Conservation (phyloP, 2,329 filamentous ascomycete species). For the Aureobasidium sp. region DNA sequence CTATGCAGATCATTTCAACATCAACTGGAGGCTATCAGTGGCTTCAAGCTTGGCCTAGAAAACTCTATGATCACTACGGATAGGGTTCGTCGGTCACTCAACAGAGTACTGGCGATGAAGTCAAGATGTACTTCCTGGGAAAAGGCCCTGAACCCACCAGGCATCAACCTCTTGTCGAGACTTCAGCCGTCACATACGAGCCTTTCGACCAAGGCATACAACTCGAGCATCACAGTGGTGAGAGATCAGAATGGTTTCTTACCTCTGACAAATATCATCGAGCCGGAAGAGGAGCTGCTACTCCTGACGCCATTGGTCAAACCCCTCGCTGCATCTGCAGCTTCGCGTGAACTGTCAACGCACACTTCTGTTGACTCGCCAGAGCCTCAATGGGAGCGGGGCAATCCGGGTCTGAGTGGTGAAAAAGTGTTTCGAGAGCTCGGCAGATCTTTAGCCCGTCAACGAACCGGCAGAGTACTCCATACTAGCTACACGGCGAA, state of each 20-base stretch:
- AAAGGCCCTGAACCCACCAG: slow-evolving; percentile 80
- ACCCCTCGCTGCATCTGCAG: slow-evolving; percentile 80
- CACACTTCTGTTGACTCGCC: slow-evolving; percentile 50
- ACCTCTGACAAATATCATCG: slow-evolving; percentile 73
- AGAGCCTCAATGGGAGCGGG: slow-evolving; percentile 52
- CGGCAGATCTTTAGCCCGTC: slow-evolving; percentile 77
- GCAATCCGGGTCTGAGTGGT: slow-evolving; percentile 71
- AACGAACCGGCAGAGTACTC: slow-evolving; percentile 75
- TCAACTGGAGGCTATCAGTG: slow-evolving; percentile 85
- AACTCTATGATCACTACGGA: slow-evolving; percentile 81
- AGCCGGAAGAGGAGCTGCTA: slow-evolving; percentile 80
- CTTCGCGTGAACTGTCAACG: slow-evolving; percentile 64
- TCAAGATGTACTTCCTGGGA: slow-evolving; percentile 82
- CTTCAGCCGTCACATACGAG: slow-evolving; percentile 76
- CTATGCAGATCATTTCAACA: slow-evolving; percentile 82
- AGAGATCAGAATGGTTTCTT: slow-evolving; percentile 80
- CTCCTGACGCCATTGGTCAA: slow-evolving; percentile 85
- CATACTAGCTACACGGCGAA: slow-evolving; percentile 96
- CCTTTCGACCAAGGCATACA: slow-evolving; percentile 80
- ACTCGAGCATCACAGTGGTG: slow-evolving; percentile 87
- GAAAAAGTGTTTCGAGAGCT: slow-evolving; percentile 89
- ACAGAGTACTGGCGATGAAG: slow-evolving; percentile 74
- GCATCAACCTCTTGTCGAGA: slow-evolving; percentile 66
- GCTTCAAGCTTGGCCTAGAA: slow-evolving; percentile 80
- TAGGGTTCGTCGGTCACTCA: slow-evolving; percentile 72